Evolutionary conservation across 1,284 basidiomycete species (phyloP), one percentile per base, ranked within the genome.

Genomic region (Takashimella koratensis): DNA sequence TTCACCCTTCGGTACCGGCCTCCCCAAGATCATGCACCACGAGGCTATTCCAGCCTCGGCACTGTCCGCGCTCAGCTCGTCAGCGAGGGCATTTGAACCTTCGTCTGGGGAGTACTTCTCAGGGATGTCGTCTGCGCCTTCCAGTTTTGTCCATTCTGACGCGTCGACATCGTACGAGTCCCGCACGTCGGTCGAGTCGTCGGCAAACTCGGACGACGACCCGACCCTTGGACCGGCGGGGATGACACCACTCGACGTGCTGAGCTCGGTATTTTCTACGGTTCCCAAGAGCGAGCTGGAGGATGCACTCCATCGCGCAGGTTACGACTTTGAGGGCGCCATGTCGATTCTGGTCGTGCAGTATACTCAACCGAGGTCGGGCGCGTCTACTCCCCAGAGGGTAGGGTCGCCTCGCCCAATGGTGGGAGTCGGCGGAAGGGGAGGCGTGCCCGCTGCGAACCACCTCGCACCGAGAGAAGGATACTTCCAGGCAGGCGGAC

Each of bases 231-330:
- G 64, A 2, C 61, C 67, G 0, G 86, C 89, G 63, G 90, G 90
- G 30, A 95, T 98, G 89, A 95, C 94, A 1, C 95, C 95, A 0
- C 88, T 98, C 63, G 95, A 98, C 67, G 91, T 98, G 40, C 84
- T 98, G 20, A 86, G 84, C 65, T 93, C 90, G 30, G 90, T 98
- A 36, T 97, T 98, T 39, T 86, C 89, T 3, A 85, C 88, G 1
- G 81, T 96, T 4, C 87, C 92, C 0, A 86, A 90, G 3, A 86
- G 86, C 5, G 92, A 97, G 68, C 82, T 98, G 3, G 95, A 98
- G 74, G 92, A 96, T 57, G 94, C 94, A 0, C 81, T 98, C 5
- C 85, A 86, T 22, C 81, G 83, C 50, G 87, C 91, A 60, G 89
- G 84, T 2, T 98, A 90, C 72, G 95, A 98, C 66, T 96, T 98